phyloP scores from a whole-genome alignment of 306 rosid genomes.

The Pachyrhizus erosus region DNA sequence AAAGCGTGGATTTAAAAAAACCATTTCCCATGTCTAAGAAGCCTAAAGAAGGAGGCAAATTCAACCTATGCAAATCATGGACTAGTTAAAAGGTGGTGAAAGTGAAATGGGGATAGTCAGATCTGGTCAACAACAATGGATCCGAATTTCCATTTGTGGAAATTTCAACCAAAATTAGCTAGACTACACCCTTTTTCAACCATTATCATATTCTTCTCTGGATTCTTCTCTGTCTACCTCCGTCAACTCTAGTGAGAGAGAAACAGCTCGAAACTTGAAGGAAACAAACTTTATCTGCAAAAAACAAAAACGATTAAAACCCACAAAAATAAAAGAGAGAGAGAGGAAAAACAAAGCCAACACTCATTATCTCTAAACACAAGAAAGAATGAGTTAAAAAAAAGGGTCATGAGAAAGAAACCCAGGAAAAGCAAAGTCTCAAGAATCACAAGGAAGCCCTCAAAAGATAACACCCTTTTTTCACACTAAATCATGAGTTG shows the following conservation, averaged over 20 bases:
- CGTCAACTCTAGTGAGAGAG: constrained; percentile 61
- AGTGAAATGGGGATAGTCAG: constrained; percentile 62
- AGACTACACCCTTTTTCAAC: constrained; percentile 44
- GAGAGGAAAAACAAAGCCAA: constrained; percentile 15
- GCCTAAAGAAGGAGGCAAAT: constrained; percentile 43
- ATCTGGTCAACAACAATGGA: constrained; percentile 81
- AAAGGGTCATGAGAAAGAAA: constrained; percentile 70
- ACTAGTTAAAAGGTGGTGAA: constrained; percentile 57
- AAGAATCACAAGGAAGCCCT: constrained; percentile 80
- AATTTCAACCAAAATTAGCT: constrained; percentile 45
- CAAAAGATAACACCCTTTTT: constrained; percentile 57
- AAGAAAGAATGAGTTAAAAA: constrained; percentile 52
- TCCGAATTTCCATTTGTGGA: constrained; percentile 57
- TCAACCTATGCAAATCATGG: constrained; percentile 50
- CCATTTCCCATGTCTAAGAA: constrained; percentile 62
- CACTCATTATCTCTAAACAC: constrained; percentile 61
- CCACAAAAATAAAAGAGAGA: constrained; percentile 27
- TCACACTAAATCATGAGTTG: constrained; percentile 50
- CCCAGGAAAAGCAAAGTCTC: constrained; percentile 62
- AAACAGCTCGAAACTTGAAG: constrained; percentile 60
- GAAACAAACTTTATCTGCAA: constrained; percentile 40
- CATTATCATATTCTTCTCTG: constrained; percentile 55
- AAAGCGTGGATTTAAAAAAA: constrained; percentile 50
- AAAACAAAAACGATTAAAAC: constrained; percentile 43
- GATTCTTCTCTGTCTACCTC: constrained; percentile 50